A percentile compares a stretch with the other conserved stretches of the same genome.
phyloP scores from a whole-genome alignment of 2,329 filamentous ascomycete species.

The Cryphonectria naterciae region DNA sequence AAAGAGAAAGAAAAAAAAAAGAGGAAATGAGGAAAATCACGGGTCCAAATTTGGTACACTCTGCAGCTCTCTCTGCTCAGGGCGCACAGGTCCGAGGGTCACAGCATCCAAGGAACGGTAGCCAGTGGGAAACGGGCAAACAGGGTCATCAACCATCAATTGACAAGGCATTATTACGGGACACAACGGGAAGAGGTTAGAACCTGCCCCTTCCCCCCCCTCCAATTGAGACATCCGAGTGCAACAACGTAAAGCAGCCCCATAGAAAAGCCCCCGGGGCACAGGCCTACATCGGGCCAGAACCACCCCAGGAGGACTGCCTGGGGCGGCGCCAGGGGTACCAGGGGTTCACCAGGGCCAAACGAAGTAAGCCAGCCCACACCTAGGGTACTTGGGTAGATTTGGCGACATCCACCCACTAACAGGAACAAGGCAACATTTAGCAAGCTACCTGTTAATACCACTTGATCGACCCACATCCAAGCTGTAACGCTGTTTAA shows the following conservation, averaged over 20 bases:
- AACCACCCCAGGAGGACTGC: neutral
- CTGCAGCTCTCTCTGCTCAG: neutral
- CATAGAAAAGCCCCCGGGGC: constrained; percentile 1
- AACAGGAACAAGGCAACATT: neutral
- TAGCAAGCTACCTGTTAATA: neutral
- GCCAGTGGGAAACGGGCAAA: too few relatives aligned
- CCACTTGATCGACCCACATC: neutral
- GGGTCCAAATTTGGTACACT: neutral
- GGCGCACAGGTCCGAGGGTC: neutral
- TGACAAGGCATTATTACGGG: neutral
- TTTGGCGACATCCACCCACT: neutral
- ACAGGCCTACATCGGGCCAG: constrained; percentile 4
- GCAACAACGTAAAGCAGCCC: neutral
- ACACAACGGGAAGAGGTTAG: neutral
- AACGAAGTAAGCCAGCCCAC: neutral
- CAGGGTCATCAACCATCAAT: neutral
- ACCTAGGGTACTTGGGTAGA: neutral
- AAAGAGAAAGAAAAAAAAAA: neutral
- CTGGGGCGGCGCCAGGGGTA: neutral
- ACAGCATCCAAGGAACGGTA: neutral
- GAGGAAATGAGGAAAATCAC: neutral
- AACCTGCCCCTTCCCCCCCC: neutral
- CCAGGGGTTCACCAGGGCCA: neutral
- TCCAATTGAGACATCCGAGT: neutral
- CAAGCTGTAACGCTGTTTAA: neutral